Percentiles rank a stretch among this genome's conserved stretches.
Conservation (phyloP, 768 basidiomycete species). For the Exidia glandulosa region DNA sequence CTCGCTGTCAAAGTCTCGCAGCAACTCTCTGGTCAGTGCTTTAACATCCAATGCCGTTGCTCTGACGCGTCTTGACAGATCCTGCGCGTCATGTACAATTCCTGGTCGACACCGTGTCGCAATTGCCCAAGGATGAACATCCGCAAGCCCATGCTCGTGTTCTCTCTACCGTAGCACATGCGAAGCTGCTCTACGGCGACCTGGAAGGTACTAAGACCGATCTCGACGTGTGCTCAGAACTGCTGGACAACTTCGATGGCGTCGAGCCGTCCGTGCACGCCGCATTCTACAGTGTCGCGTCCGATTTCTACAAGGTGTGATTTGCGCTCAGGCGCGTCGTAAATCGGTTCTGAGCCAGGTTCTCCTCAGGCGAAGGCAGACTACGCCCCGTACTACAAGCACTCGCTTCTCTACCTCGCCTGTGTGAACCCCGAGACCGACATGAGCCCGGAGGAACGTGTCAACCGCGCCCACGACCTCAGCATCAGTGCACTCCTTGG, state of each 20-base stretch:
- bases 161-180: conserved; percentile 81
- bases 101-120: conserved; percentile 64
- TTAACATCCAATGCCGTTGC: conserved; percentile 10
- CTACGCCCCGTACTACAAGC: conserved; percentile 89
- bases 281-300: conserved; percentile 86
- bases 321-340: not conserved
- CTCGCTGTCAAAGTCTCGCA: conserved; percentile 81
- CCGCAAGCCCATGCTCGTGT: conserved; percentile 77
- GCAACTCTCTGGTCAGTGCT: conserved; percentile 75
- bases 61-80: conserved; percentile 44
- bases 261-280: conserved; percentile 75
- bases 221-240: conserved; percentile 47
- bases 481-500: conserved; percentile 86
- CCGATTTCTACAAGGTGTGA: conserved; percentile 87
- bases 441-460: conserved; percentile 65
- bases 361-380: conserved; percentile 74
- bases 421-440: conserved; percentile 80
- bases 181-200: conserved; percentile 83
- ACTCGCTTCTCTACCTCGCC: conserved; percentile 89
- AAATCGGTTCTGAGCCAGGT: not conserved
- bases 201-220: conserved; percentile 79
- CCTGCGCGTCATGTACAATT: conserved; percentile 74
- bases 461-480: conserved; percentile 84
- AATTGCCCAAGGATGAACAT: conserved; percentile 50
- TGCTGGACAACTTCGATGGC: conserved; percentile 67